Conservation (phyloP, 2,329 filamentous ascomycete species). For the Aureobasidium sp. region DNA sequence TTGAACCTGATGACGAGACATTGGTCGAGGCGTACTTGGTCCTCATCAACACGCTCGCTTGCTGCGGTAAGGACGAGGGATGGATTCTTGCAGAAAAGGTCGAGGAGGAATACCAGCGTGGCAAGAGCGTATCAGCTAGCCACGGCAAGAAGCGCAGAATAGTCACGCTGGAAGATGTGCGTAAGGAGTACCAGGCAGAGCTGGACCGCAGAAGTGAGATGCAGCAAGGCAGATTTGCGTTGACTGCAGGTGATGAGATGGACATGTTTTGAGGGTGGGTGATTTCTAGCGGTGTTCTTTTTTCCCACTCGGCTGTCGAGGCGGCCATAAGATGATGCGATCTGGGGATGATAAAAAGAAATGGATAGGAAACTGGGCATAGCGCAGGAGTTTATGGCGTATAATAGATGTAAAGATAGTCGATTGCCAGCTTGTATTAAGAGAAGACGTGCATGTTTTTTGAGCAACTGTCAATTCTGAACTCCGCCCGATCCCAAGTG, state of each 20-base stretch:
- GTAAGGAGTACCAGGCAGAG: constrained; percentile 83
- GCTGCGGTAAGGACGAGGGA: constrained; percentile 70
- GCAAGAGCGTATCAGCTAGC: constrained; percentile 1
- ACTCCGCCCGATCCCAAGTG: background rate
- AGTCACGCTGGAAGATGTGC: constrained; percentile 75
- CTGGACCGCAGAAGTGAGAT: constrained; percentile 82
- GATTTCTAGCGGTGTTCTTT: background rate
- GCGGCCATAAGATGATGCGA: background rate
- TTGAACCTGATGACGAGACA: constrained; percentile 31
- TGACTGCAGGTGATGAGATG: constrained; percentile 40
- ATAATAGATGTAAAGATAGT: constrained; percentile 3
- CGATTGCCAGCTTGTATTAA: background rate
- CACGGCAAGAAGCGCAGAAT: constrained; percentile 56
- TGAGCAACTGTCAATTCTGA: too few relatives aligned
- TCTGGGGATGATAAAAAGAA: background rate
- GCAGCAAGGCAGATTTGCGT: constrained; percentile 81
- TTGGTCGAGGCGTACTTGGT: constrained; percentile 71
- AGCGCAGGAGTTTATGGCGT: constrained; percentile 12
- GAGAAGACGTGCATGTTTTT: background rate
- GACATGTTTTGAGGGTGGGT: constrained; percentile 4
- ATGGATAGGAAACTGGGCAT: constrained; percentile 6
- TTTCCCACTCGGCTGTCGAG: background rate
- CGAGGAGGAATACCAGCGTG: constrained; percentile 25
- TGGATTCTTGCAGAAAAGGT: constrained; percentile 60
- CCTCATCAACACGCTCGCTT: constrained; percentile 86